These are phyloP conservation scores for Pseudoperonospora humuli DNA, from an alignment of 352 stramenopile genomes.

Conservation along the genomic window DNA sequence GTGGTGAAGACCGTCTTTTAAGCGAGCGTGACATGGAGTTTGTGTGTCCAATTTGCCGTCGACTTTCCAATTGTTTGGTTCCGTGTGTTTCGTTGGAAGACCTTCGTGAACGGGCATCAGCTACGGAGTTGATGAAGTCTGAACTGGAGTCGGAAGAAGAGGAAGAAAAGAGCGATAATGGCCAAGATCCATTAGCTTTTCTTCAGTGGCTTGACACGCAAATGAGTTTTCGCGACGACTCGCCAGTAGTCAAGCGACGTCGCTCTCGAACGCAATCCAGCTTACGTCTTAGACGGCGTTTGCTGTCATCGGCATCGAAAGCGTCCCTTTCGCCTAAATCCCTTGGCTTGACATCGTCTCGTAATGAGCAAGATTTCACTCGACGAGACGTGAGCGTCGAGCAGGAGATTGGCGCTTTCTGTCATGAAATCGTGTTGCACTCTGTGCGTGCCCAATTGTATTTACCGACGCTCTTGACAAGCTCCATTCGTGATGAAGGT, in stretches of 20 bases:
- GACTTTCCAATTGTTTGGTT: conserved; percentile 68
- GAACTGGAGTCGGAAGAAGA: conserved; percentile 27
- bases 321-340: conserved; percentile 22
- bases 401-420: conserved; percentile 47
- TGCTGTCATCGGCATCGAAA: conserved; percentile 27
- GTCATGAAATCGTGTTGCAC: conserved; percentile 39
- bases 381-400: conserved; percentile 28
- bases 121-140: conserved; percentile 6
- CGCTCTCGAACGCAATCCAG: conserved; percentile 34
- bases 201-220: conserved; percentile 43
- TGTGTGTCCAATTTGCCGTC: conserved; percentile 66
- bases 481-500: conserved; percentile 33
- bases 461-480: conserved; percentile 44
- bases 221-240: conserved; percentile 45
- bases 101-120: conserved; percentile 6
- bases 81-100: conserved; percentile 28
- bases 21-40: conserved; percentile 69
- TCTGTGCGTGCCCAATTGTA: conserved; percentile 38
- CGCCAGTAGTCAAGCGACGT: conserved; percentile 28
- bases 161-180: conserved; percentile 32
- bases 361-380: conserved; percentile 5
- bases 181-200: conserved; percentile 32
- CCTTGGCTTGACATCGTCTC: conserved; percentile 8
- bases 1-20: conserved; percentile 51
- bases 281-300: conserved; percentile 23